Evolutionary conservation across 352 stramenopile species (phyloP).

Genomic region (Phytophthora hybrid): DNA sequence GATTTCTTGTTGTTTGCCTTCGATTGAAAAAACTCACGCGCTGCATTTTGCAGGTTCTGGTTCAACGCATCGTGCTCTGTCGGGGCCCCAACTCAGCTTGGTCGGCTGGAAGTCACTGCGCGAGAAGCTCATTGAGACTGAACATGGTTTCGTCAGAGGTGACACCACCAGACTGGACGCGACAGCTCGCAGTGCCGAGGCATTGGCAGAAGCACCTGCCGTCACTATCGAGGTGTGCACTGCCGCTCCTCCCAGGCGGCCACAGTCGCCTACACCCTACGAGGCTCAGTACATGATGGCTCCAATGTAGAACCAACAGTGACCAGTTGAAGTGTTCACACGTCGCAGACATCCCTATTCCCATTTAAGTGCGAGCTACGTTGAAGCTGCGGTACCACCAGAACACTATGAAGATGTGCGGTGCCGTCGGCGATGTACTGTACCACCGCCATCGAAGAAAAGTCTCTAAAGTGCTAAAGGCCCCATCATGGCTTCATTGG

Average conservation of each 20-base stretch:
- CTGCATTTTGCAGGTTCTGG: slow-evolving; percentile 9
- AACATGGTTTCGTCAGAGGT: slow-evolving; percentile 32
- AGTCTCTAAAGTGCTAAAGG: slow-evolving; percentile 2
- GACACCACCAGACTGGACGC: slow-evolving; percentile 20
- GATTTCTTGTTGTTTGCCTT: not conserved
- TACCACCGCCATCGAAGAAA: slow-evolving; percentile 24
- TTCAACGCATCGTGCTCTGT: slow-evolving; percentile 6
- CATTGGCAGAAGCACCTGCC: slow-evolving; percentile 18
- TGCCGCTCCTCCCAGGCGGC: not conserved
- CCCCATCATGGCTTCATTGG: slow-evolving; percentile 10
- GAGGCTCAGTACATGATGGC: slow-evolving; percentile 30
- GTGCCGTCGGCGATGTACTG: slow-evolving; percentile 8
- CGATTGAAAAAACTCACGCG: not conserved
- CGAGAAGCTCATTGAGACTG: slow-evolving; percentile 60
- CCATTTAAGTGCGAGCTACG: slow-evolving; percentile 14
- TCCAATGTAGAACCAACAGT: slow-evolving; percentile 15
- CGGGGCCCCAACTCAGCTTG: slow-evolving; percentile 48
- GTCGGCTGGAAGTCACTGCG: slow-evolving; percentile 59
- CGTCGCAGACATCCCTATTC: slow-evolving; percentile 12
- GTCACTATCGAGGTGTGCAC: slow-evolving; percentile 21
- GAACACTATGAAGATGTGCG: slow-evolving; percentile 21
- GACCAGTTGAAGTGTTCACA: slow-evolving; percentile 8
- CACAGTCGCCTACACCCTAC: not conserved
- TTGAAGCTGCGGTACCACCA: slow-evolving; percentile 20
- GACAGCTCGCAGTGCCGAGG: slow-evolving; percentile 12